Percentiles rank a stretch among this genome's conserved stretches.
Conservation (phyloP, 768 basidiomycete species). For the Lenzites betulinus region DNA sequence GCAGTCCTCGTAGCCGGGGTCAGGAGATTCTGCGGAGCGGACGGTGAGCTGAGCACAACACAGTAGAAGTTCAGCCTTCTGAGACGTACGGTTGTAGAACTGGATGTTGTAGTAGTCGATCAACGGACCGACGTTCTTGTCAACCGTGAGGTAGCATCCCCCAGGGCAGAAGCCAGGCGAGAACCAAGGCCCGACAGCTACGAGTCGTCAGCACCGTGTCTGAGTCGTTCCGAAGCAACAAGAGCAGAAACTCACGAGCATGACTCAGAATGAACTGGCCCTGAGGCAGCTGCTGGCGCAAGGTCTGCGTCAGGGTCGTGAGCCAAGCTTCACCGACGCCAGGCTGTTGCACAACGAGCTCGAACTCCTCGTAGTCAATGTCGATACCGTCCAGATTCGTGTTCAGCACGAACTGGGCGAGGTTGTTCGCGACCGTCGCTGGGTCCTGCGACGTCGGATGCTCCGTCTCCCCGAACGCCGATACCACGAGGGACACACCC, state of each 20-base stretch:
- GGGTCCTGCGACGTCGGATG: conserved; percentile 46
- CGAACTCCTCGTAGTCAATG: conserved; percentile 56
- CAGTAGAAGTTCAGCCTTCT: conserved; percentile 38
- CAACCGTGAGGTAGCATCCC: conserved; percentile 42
- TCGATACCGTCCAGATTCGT: conserved; percentile 53
- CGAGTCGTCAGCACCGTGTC: not conserved
- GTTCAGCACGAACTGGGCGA: conserved; percentile 48
- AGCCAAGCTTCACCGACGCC: conserved; percentile 52
- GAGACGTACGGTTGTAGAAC: conserved; percentile 26
- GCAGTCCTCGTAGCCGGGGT: conserved; percentile 38
- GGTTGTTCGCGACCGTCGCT: conserved; percentile 38
- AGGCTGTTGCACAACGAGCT: conserved; percentile 57
- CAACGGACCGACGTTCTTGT: conserved; percentile 41
- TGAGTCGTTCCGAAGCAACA: not conserved
- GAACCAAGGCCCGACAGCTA: conserved; percentile 49
- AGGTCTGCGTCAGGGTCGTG: conserved; percentile 37
- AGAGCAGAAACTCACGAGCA: conserved; percentile 27
- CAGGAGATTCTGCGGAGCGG: conserved; percentile 23
- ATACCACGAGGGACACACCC: conserved; percentile 60
- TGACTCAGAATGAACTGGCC: conserved; percentile 26
- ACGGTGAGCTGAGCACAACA: conserved; percentile 20
- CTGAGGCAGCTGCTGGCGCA: conserved; percentile 35
- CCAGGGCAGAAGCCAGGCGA: conserved; percentile 34
- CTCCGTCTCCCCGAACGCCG: conserved; percentile 50
- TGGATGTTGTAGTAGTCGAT: conserved; percentile 49